These are phyloP conservation scores for Infundibulicybe gibba DNA, from an alignment of 768 basidiomycete species.

Conservation along the genomic window DNA sequence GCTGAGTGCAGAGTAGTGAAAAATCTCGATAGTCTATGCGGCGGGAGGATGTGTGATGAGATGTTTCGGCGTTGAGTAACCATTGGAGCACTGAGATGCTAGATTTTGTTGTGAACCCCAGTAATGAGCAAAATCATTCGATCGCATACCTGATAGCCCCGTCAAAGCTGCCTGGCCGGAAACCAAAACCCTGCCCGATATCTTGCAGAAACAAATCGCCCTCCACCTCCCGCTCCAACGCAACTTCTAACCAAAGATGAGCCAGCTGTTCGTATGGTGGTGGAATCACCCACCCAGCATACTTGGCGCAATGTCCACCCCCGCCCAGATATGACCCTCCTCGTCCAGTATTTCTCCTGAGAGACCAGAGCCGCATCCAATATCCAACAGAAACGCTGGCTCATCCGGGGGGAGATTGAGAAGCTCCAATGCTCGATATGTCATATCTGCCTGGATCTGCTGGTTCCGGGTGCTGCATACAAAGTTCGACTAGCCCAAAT, in stretches of 20 bases:
- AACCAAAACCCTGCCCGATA: conserved; percentile 97
- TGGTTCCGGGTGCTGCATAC: conserved; percentile 83
- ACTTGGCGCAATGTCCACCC: conserved; percentile 91
- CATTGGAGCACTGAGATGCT: conserved; percentile 99
- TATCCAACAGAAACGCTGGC: conserved; percentile 86
- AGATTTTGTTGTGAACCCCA: background rate
- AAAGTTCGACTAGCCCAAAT: conserved; percentile 9
- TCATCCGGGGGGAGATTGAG: conserved; percentile 77
- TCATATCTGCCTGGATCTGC: conserved; percentile 97
- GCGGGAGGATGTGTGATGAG: conserved; percentile 88
- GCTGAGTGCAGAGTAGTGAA: conserved; percentile 91
- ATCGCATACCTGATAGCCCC: conserved; percentile 84
- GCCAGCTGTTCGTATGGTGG: background rate
- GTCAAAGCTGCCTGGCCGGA: conserved; percentile 95
- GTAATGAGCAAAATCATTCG: no score
- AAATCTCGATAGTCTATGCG: conserved; percentile 80
- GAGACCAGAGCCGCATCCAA: conserved; percentile 96
- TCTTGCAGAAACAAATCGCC: conserved; percentile 97
- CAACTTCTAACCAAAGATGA: conserved; percentile 64
- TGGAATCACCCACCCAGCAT: conserved; percentile 79
- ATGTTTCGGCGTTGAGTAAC: conserved; percentile 95
- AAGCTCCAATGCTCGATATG: conserved; percentile 90
- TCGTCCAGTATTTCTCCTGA: conserved; percentile 97
- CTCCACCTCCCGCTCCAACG: conserved; percentile 90
- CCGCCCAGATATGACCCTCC: conserved; percentile 89